These are phyloP conservation scores for Chlamydomonas eustigma DNA, from an alignment of 139 green algal genomes.

Conservation along the genomic window DNA sequence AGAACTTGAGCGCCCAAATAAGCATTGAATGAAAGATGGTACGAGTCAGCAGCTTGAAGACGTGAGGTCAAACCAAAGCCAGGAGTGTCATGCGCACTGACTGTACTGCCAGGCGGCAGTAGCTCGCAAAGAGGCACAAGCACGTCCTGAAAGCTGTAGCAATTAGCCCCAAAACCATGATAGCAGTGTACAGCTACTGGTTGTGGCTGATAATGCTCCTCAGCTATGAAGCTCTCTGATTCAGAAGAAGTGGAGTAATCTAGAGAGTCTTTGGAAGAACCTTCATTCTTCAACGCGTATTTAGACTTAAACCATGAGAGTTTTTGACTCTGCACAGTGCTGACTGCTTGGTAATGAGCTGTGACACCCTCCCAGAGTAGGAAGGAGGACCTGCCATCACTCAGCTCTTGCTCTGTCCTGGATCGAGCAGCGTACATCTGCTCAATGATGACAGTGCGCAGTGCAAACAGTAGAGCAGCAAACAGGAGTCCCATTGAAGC, in stretches of 20 bases:
- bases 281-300: background rate
- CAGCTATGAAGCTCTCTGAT: too few species aligned
- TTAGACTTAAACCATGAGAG: background rate
- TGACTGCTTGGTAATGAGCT: background rate
- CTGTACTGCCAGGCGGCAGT: background rate
- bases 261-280: background rate
- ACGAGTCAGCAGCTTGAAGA: background rate
- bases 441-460: background rate
- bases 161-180: slow-evolving; percentile 84
- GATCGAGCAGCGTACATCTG: background rate
- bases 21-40: background rate
- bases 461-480: background rate
- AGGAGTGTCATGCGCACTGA: background rate
- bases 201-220: background rate
- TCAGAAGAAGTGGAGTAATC: too few species aligned
- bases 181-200: slow-evolving; percentile 58
- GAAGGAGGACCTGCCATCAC: background rate
- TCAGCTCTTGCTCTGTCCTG: background rate
- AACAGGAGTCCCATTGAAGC: background rate
- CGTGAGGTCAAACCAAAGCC: background rate
- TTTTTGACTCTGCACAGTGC: too few species aligned
- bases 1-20: background rate
- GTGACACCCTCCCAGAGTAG: background rate
- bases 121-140: slow-evolving; percentile 41
- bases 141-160: slow-evolving; percentile 59